Base-by-base conservation (phyloP, 345 rosid genomes). In the Brassica incana region DNA sequence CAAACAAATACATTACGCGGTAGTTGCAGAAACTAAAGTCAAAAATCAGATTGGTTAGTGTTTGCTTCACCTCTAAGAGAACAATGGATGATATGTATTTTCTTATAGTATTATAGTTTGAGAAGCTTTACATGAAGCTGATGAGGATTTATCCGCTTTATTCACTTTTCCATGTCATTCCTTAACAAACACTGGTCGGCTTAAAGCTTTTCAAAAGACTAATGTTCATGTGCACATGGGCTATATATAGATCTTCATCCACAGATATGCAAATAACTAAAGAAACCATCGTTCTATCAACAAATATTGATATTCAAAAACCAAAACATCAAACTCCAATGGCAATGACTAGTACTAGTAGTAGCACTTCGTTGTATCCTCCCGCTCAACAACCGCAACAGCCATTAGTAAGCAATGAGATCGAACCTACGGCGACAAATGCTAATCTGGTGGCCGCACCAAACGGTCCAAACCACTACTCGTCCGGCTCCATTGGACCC, bases 401-500 rank as follows among this genome's bases (percentile, higher is more conserved):
- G 27, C 64, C 64, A 59, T 50, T 66, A 16, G 54, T 54, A 43
- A 8, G 77, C 29, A 71, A 65, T 35, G 80, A 43, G 69, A 71
- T 66, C n/a, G 60, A 48, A 76, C 79, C 80, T 14, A 72, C 35
- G 1, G 67, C 72, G 2, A 75, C 79, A 1, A 81, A 8, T 60
- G 70, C 74, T 10, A 81, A 71, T 66, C 65, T 81, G 7, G 8
- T 77, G 3, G 33, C 77, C 1, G 74, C 77, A 32, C 71, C 86
- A 6, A 69, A 65, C 56, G 63, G 33, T 32, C 63, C 72, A 12
- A 68, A 45, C 25, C 81, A 77, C 71, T 65, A 78, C 65, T 74
- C 90, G 3, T 83, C 89, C 1, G 91, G 94, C 16, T 85, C 96
- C 38, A 84, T 89, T 5, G 90, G 93, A n/a, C 94, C 93, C 0